A percentile compares a stretch with the other conserved stretches of the same genome.
Conservation (phyloP, 495 filamentous ascomycete genomes). For the Neurospora sp. region DNA sequence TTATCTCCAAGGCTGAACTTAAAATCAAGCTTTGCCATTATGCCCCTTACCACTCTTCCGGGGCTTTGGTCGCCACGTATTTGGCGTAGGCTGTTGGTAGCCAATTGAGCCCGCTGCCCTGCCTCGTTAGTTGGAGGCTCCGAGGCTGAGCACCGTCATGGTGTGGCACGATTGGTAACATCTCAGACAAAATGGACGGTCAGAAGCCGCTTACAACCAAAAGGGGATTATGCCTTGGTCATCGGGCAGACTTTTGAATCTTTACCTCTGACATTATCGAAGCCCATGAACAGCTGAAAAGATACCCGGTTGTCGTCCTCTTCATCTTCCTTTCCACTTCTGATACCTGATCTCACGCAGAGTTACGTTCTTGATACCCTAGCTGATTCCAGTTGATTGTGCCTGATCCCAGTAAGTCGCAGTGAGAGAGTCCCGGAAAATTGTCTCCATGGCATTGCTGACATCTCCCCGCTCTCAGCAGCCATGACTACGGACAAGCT, state of each 20-base stretch:
- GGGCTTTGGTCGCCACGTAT: not conserved
- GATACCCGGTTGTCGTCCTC: not conserved
- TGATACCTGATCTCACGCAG: not conserved
- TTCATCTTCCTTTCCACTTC: not conserved
- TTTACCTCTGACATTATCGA: not conserved
- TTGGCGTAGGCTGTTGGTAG: not conserved
- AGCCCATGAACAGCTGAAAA: not conserved
- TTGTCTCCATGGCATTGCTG: not conserved
- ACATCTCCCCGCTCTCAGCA: not conserved
- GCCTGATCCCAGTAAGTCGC: not conserved
- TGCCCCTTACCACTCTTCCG: not conserved
- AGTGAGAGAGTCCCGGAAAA: not conserved
- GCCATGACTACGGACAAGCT: not conserved
- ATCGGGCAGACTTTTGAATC: not conserved
- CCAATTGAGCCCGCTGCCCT: not conserved
- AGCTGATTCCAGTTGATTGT: not conserved
- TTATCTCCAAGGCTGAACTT: not conserved
- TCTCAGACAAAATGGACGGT: not conserved
- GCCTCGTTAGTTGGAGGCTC: not conserved
- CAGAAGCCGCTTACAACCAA: not conserved
- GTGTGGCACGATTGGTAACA: not conserved
- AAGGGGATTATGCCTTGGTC: not conserved
- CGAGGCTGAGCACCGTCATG: not conserved
- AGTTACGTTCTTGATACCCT: not conserved
- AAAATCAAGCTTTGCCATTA: not conserved